These are phyloP conservation scores for Exophiala calicioides DNA, from an alignment of 2,329 filamentous ascomycete species.

Conservation along the genomic window DNA sequence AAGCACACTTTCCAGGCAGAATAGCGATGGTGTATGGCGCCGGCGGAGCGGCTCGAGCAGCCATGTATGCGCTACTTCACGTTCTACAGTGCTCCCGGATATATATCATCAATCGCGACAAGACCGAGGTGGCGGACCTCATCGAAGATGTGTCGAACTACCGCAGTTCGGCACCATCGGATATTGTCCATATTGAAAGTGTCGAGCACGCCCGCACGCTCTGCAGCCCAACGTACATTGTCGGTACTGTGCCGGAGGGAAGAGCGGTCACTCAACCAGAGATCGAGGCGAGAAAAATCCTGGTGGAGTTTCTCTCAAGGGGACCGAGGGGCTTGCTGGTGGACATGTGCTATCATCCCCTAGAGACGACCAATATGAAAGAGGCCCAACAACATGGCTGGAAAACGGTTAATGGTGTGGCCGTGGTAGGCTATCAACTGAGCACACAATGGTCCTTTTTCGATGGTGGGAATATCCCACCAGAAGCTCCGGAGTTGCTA, in stretches of 20 bases:
- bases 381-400: neutral
- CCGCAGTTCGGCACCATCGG: neutral
- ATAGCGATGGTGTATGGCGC: constrained; percentile 58
- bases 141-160: constrained; percentile 1
- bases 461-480: neutral
- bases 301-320: constrained; percentile 34
- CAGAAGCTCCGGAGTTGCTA: neutral
- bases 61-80: constrained; percentile 67
- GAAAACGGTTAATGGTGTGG: neutral
- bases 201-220: constrained; percentile 33
- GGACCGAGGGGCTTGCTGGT: neutral
- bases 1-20: constrained; percentile 38
- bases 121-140: constrained; percentile 6
- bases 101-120: constrained; percentile 33
- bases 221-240: constrained; percentile 37
- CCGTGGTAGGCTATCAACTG: constrained; percentile 1
- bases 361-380: neutral
- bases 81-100: constrained; percentile 30
- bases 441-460: neutral
- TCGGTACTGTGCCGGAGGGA: constrained; percentile 43
- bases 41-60: constrained; percentile 73
- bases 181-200: neutral
- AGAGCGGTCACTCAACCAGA: constrained; percentile 37
- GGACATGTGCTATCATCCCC: constrained; percentile 13
- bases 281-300: constrained; percentile 28